Evolutionary conservation across 306 rosid genomes (phyloP), one percentile per base, ranked within the genome.

Genomic region (Mimosa pudica): DNA sequence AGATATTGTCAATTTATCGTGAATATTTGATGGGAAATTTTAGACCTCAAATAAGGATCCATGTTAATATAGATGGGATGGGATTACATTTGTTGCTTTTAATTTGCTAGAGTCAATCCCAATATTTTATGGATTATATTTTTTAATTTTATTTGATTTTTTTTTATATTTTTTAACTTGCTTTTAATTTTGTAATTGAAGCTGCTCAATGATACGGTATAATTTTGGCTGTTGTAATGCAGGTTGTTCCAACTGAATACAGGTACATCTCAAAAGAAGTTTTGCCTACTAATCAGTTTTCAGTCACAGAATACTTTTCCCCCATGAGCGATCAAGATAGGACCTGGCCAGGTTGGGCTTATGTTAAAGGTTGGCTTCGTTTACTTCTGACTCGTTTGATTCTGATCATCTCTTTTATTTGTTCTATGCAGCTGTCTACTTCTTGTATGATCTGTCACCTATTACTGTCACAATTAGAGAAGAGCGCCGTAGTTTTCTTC

Each of bases 171-270:
- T 24, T 24, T 24, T 24, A 24, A 24, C 1, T 24, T 24, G 30
- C 30, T 24, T 24, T 24, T 24, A 24, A 24, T 24, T 48, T 32
- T 30, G 74, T 38, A 70, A 46, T 45, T 70, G 18, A 70, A 32
- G 74, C 74, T 70, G 57, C 57, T 70, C 8, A 11, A 46, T 45
- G 51, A 14, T 68, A 12, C 18, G 13, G 30, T 44, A 10, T 42
- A 67, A 47, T 10, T 76, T 48, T 17, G 52, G 47, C 20, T 66
- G 14, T 11, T 79, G 74, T 72, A 38, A 66, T 88, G 92, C 96
- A 96, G 99, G 83, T 96, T 81, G 98, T 96, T 80, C 99, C 98
- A 10, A 96, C 99, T 32, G 98, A 96, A 79, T 93, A 96, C 73
- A 88, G 87, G 82, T 96, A 93, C 75, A 84, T 91, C 80, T 93